Conservation (phyloP, 2,329 filamentous ascomycete species). For the Penicillium sp. region DNA sequence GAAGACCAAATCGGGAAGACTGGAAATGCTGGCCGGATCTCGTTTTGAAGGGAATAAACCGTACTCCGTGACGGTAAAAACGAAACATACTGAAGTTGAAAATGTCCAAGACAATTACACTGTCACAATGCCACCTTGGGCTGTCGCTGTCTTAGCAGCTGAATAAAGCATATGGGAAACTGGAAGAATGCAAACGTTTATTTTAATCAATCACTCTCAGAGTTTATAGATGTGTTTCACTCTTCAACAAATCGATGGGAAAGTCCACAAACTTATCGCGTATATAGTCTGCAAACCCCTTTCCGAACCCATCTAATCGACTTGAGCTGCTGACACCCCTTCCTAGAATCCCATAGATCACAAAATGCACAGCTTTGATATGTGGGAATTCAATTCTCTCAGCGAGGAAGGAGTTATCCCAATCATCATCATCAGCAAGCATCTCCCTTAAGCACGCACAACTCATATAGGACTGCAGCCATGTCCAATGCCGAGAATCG, state of each 20-base stretch:
- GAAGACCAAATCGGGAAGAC: conserved; percentile 20
- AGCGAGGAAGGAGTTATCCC: conserved; percentile 46
- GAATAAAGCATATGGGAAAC: neutral
- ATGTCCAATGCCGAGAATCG: conserved; percentile 31
- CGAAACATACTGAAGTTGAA: conserved; percentile 16
- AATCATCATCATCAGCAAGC: conserved; percentile 53
- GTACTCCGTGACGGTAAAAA: conserved; percentile 21
- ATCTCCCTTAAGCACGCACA: conserved; percentile 41
- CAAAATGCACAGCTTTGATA: conserved; percentile 53
- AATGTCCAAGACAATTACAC: conserved; percentile 21
- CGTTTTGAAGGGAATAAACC: conserved; percentile 25
- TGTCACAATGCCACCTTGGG: conserved; percentile 30
- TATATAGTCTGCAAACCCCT: conserved; percentile 49
- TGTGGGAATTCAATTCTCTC: conserved; percentile 55
- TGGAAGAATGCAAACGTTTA: too few relatives aligned
- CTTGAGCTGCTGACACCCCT: conserved; percentile 54
- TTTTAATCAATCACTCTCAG: too few relatives aligned
- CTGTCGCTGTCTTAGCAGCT: conserved; percentile 28
- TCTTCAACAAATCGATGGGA: neutral
- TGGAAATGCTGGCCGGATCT: conserved; percentile 30
- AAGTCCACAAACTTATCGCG: neutral
- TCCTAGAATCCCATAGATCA: conserved; percentile 53
- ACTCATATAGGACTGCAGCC: conserved; percentile 49
- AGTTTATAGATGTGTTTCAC: too few relatives aligned
- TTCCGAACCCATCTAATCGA: conserved; percentile 55